These are phyloP conservation scores for Mrakia blollopis DNA, from an alignment of 768 basidiomycete species.

Conservation along the genomic window DNA sequence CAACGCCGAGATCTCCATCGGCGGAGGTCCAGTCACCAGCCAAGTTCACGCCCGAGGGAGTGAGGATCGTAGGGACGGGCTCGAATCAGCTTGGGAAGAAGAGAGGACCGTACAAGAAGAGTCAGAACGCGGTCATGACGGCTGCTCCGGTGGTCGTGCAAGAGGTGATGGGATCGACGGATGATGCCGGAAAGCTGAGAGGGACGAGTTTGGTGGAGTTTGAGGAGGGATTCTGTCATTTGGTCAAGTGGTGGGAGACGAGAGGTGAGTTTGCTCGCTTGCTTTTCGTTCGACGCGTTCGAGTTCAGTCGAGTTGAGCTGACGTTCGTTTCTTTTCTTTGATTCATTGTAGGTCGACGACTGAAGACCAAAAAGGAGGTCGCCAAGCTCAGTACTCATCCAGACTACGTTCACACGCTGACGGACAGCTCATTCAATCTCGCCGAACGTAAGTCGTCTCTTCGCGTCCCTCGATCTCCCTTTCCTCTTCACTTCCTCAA, in stretches of 20 bases:
- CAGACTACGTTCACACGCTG: conserved; percentile 12
- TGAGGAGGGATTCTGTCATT: neutral
- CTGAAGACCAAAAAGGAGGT: conserved; percentile 31
- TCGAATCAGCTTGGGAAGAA: conserved; percentile 30
- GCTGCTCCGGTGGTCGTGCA: neutral
- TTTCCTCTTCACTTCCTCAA: neutral
- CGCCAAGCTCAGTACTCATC: conserved; percentile 7
- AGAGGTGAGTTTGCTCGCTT: conserved; percentile 1
- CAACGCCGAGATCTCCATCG: neutral
- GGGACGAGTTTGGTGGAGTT: conserved; percentile 20
- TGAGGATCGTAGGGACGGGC: conserved; percentile 7
- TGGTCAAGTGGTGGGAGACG: conserved; percentile 30
- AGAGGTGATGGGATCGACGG: conserved; percentile 15
- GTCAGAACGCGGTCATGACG: conserved; percentile 1
- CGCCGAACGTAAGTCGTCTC: conserved; percentile 14
- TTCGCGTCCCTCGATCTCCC: neutral
- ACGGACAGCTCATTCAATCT: conserved; percentile 15
- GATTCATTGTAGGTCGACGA: neutral
- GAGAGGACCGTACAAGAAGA: conserved; percentile 29
- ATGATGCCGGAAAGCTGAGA: conserved; percentile 17
- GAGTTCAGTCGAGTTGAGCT: too few relatives aligned
- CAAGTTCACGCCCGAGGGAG: neutral
- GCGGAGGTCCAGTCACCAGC: neutral
- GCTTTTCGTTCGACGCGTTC: too few relatives aligned
- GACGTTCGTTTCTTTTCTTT: neutral